Percentiles rank a stretch among this genome's conserved stretches.
phyloP scores from a whole-genome alignment of 2,329 filamentous ascomycete species.

The Tolypocladium amazonense region DNA sequence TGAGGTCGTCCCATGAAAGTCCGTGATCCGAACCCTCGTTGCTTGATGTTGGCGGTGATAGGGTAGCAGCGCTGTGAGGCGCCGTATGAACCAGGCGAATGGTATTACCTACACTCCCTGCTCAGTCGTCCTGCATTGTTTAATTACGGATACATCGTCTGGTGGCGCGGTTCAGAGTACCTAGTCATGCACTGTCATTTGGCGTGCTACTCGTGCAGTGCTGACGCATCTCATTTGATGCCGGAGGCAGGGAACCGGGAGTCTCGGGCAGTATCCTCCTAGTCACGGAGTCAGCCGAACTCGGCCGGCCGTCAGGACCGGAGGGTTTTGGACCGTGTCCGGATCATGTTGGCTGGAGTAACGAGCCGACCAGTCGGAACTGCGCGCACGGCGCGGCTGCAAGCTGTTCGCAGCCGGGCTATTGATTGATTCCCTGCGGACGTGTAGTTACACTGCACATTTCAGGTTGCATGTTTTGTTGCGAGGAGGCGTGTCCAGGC shows the following conservation, averaged over 20 bases:
- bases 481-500: background rate
- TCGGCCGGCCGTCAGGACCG: background rate
- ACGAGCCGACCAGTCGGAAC: background rate
- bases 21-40: too few relatives aligned
- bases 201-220: background rate
- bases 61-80: too few relatives aligned
- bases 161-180: background rate
- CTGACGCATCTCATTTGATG: background rate
- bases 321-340: background rate
- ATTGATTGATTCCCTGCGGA: background rate
- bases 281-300: background rate
- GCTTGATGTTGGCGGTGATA: too few relatives aligned
- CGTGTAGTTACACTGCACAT: background rate
- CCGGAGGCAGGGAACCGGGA: background rate
- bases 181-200: background rate
- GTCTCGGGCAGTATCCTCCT: background rate
- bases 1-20: too few relatives aligned
- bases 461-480: background rate
- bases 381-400: background rate
- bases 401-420: background rate
- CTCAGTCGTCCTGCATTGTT: too few relatives aligned
- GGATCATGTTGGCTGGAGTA: background rate
- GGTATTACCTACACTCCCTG: too few relatives aligned
- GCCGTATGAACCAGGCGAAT: too few relatives aligned
- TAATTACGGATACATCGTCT: too few relatives aligned